These are phyloP conservation scores for Epichloe gansuensis DNA, from an alignment of 2,329 filamentous ascomycete species.

Conservation along the genomic window DNA sequence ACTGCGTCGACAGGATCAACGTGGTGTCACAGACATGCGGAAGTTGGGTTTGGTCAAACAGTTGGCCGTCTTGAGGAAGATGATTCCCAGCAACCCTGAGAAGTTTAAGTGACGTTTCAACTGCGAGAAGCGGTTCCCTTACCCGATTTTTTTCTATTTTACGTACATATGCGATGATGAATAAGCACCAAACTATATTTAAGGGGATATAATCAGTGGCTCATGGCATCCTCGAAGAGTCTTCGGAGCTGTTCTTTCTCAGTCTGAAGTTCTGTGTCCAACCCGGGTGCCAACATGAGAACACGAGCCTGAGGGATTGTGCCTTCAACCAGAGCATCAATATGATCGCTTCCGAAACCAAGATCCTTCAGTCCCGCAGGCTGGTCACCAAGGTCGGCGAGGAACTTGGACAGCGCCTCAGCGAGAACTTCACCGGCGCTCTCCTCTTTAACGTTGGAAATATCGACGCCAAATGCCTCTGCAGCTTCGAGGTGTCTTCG, in stretches of 20 bases:
- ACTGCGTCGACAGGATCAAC: constrained; percentile 42
- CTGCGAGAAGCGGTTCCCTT: not conserved
- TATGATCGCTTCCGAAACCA: constrained; percentile 63
- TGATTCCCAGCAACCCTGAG: constrained; percentile 52
- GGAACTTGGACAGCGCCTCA: constrained; percentile 71
- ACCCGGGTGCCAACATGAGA: constrained; percentile 76
- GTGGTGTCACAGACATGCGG: constrained; percentile 49
- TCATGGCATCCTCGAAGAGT: constrained; percentile 53
- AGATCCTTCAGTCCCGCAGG: constrained; percentile 73
- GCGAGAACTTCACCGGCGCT: constrained; percentile 79
- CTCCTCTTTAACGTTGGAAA: constrained; percentile 76
- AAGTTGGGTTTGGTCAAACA: constrained; percentile 54
- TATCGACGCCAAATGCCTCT: constrained; percentile 82
- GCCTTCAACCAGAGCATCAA: constrained; percentile 81
- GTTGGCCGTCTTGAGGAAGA: constrained; percentile 51
- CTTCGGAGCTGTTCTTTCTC: constrained; percentile 60
- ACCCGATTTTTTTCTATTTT: not conserved
- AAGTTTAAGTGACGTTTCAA: constrained; percentile 29
- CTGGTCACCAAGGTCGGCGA: constrained; percentile 78
- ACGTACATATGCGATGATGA: not conserved
- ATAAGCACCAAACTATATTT: no score
- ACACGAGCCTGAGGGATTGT: constrained; percentile 88
- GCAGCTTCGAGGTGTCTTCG: constrained; percentile 84
- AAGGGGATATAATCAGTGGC: constrained; percentile 14
- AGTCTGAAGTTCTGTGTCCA: constrained; percentile 55